Evolutionary conservation across 73 alveolate species (phyloP), one percentile per base, ranked within the genome.

Genomic region (Diophrys sp.): DNA sequence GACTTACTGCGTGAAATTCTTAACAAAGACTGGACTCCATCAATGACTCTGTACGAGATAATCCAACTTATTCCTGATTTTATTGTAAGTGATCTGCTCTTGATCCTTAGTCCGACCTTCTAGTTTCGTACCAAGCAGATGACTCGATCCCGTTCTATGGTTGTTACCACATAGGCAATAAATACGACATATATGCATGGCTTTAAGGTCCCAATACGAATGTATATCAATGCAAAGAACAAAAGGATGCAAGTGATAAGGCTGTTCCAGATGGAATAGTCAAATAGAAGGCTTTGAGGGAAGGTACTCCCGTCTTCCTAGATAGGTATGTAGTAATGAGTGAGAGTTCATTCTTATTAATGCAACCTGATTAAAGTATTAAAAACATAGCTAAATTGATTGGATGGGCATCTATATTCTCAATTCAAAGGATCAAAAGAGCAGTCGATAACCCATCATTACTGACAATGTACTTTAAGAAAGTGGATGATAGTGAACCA

Each of bases 21-120:
- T 26, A 69, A 34, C 31, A 81, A 74, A 33, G 90, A 82, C 5
- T 82, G 90, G 90, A 54, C 70, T 25, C 84, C 90, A 1, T 74
- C 90, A 1, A 31, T 74, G 84, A 82, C 71, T 29, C 70, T 82
- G 1, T 74, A 71, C 44, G 90, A 82, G 25, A 29, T 74, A 14
- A 74, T 82, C 34, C 75, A 82, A 73, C 18, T 25, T 23, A 82
- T 82, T n/a, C 90, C 90, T 44, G 71, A 66, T 1, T 82, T 82
- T 55, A 75, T 82, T 29, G 90, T 74, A 32, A 54, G 31, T 29
- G 1, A 2, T n/a, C 1, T n/a, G 27, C 18, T 44, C 5, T 11
- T 23, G 11, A 76, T 70, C 1, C 11, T 31, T 32, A 81, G 73
- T 27, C 28, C 25, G 79, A 32, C 2, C 25, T 33, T 33, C 24